These are phyloP conservation scores for Colletotrichum gigasporum DNA, from an alignment of 2,329 filamentous ascomycete species.

Conservation along the genomic window DNA sequence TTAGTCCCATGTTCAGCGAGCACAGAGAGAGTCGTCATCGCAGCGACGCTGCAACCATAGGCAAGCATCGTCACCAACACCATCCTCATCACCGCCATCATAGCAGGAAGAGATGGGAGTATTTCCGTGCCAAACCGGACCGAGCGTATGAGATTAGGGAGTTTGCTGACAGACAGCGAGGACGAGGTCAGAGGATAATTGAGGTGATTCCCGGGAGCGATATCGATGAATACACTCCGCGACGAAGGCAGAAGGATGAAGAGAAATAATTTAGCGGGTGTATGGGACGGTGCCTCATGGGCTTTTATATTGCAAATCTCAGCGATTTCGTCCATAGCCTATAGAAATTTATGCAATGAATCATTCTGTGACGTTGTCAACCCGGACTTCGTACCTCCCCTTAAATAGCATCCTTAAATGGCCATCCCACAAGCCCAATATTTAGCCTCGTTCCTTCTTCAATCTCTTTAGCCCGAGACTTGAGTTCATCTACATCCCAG, in stretches of 20 bases:
- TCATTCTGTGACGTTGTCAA: too few relatives aligned
- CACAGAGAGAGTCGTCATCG: neutral
- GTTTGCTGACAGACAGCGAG: neutral
- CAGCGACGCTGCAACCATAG: constrained; percentile 16
- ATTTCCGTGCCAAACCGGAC: neutral
- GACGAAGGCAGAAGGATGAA: neutral
- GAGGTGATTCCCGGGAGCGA: constrained; percentile 24
- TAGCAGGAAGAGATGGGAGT: constrained; percentile 14
- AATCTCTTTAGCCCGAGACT: too few relatives aligned
- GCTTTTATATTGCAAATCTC: too few relatives aligned
- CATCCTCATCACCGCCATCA: neutral
- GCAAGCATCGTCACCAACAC: neutral
- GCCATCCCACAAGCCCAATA: too few relatives aligned
- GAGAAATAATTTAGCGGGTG: neutral
- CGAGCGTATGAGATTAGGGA: constrained; percentile 13
- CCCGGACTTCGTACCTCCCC: too few relatives aligned
- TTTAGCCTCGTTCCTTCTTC: too few relatives aligned
- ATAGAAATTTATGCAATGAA: too few relatives aligned
- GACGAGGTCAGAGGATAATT: constrained; percentile 5
- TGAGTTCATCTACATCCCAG: too few relatives aligned
- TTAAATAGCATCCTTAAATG: too few relatives aligned
- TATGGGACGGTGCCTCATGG: too few relatives aligned
- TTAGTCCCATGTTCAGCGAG: neutral
- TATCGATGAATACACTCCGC: neutral
- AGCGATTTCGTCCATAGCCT: too few relatives aligned